Evolutionary conservation across 345 rosid species (phyloP).

Genomic region (Orychophragmus violaceus): DNA sequence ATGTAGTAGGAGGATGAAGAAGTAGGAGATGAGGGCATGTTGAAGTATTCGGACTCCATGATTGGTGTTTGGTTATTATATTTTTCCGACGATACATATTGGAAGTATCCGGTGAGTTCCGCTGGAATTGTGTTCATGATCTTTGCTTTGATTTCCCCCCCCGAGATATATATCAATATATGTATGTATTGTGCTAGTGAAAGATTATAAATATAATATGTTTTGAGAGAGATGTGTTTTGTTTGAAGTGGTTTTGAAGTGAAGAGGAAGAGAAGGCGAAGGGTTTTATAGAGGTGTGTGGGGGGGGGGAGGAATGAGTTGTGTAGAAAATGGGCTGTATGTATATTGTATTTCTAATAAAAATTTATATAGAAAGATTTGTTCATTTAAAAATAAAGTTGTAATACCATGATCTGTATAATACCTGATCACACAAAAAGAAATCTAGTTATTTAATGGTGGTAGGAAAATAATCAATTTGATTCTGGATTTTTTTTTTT

Average conservation of each 20-base stretch:
- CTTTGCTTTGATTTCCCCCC: conserved; percentile 1
- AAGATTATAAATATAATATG: not conserved
- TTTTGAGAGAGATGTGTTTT: conserved; percentile 15
- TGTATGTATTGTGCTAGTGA: not conserved
- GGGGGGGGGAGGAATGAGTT: not conserved
- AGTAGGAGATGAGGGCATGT: conserved; percentile 19
- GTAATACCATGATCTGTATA: not conserved
- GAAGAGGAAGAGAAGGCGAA: conserved; percentile 24
- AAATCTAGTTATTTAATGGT: not conserved
- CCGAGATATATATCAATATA: not conserved
- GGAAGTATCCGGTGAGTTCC: conserved; percentile 32
- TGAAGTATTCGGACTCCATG: conserved; percentile 33
- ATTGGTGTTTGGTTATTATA: conserved; percentile 17
- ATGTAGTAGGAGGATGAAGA: conserved; percentile 26
- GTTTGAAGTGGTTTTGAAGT: conserved; percentile 25
- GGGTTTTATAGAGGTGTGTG: conserved; percentile 51
- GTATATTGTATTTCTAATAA: not conserved
- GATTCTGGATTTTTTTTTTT: not conserved
- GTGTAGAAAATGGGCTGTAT: not conserved
- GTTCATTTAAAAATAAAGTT: not conserved
- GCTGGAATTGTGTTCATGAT: not conserved
- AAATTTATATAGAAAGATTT: not conserved
- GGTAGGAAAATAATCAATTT: not conserved
- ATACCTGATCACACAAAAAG: not conserved
- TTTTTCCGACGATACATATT: conserved; percentile 39